Evolutionary conservation across 2,329 filamentous ascomycete genomes (phyloP).

Genomic region (Phyllosticta citriasiana): DNA sequence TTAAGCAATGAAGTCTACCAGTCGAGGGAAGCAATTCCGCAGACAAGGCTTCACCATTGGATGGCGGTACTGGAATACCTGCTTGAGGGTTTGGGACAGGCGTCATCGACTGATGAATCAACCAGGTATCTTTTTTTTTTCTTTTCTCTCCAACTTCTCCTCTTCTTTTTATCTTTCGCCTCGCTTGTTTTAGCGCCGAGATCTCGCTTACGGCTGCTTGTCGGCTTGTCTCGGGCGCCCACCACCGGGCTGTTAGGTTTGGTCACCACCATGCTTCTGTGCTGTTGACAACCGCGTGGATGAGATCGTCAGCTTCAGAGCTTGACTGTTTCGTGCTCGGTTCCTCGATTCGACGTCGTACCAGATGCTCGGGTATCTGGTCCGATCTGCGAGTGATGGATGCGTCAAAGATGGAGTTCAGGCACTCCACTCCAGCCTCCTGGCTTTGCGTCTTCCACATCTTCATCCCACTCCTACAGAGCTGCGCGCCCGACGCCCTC

Average conservation of each 20-base stretch:
- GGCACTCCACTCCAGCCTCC: background rate
- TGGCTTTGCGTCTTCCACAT: background rate
- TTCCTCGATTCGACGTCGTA: background rate
- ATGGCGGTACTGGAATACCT: conserved; percentile 33
- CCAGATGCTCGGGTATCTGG: background rate
- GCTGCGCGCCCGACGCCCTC: no score
- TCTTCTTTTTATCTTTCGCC: background rate
- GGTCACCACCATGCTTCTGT: background rate
- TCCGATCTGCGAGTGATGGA: background rate
- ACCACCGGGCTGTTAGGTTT: background rate
- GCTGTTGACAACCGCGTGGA: background rate
- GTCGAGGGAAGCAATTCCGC: conserved; percentile 35
- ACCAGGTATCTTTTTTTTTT: conserved; percentile 22
- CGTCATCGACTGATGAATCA: conserved; percentile 26
- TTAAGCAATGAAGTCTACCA: conserved; percentile 34
- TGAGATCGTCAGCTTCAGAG: background rate
- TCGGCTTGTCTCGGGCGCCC: background rate
- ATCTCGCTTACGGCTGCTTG: background rate
- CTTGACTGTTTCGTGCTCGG: background rate
- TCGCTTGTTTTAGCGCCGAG: background rate
- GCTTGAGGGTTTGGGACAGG: conserved; percentile 24
- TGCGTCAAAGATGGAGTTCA: background rate
- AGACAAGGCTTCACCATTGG: conserved; percentile 31
- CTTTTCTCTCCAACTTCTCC: conserved; percentile 3
- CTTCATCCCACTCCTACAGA: background rate